Percentiles rank a stretch among this genome's conserved stretches.
These are phyloP conservation scores for Geosmithia flava DNA, from an alignment of 2,329 filamentous ascomycete species.

Conservation along the genomic window DNA sequence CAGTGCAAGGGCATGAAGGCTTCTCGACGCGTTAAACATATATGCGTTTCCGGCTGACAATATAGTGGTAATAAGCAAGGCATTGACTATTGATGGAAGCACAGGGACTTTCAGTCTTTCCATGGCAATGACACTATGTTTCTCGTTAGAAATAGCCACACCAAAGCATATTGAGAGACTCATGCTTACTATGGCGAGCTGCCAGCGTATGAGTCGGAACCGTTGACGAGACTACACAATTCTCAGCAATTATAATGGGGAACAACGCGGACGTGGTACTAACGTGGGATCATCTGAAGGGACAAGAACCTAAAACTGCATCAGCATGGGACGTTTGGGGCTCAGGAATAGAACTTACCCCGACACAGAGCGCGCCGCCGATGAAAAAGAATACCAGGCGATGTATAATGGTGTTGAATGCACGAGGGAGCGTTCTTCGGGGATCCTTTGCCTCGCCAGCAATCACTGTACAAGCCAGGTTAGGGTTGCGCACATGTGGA, in stretches of 20 bases:
- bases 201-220: constrained; percentile 6
- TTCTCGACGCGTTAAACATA: constrained; percentile 16
- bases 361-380: constrained; percentile 49
- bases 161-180: no score
- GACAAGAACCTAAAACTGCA: background rate
- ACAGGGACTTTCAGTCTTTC: constrained; percentile 20
- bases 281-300: background rate
- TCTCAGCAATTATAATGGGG: no score
- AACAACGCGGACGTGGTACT: background rate
- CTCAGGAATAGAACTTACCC: constrained; percentile 10
- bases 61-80: constrained; percentile 25
- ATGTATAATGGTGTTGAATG: constrained; percentile 64
- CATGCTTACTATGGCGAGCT: constrained; percentile 10
- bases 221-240: background rate
- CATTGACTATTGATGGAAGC: constrained; percentile 25
- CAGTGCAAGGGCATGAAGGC: constrained; percentile 5
- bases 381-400: constrained; percentile 57
- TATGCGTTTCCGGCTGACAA: constrained; percentile 26
- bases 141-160: background rate
- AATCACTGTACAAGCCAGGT: constrained; percentile 23
- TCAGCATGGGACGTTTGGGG: no score
- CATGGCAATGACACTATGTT: constrained; percentile 19
- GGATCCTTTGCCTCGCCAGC: constrained; percentile 46
- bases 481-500: background rate
- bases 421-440: constrained; percentile 12